phyloP scores from a whole-genome alignment of 2,329 filamentous ascomycete genomes.

The Pseudogymnoascus sp. region DNA sequence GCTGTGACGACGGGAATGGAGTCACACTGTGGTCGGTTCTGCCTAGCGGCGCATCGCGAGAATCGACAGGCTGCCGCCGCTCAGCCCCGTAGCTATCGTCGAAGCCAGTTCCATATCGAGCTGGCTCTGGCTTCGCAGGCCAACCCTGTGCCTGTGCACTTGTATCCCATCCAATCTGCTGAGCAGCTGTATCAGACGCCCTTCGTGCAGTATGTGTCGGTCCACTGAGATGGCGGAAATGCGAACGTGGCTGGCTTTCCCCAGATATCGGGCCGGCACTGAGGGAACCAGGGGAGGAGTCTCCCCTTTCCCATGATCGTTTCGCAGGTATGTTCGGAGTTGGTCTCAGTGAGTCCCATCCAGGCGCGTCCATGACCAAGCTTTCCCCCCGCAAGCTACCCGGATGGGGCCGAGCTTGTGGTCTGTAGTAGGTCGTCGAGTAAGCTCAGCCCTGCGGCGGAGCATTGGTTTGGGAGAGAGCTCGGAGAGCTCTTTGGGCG shows the following conservation, averaged over 20 bases:
- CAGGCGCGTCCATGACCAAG: constrained; percentile 3
- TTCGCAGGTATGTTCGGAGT: constrained; percentile 2
- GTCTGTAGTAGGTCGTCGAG: constrained; percentile 4
- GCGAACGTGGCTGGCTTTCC: background rate
- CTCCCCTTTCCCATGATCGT: background rate
- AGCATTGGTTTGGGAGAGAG: constrained; percentile 1
- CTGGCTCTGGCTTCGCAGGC: background rate
- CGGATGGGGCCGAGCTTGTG: background rate
- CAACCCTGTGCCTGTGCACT: background rate
- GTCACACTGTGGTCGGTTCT: background rate
- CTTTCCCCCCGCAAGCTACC: background rate
- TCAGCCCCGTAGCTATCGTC: constrained; percentile 1
- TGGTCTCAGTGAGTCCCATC: constrained; percentile 7
- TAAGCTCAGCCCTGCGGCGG: constrained; percentile 5
- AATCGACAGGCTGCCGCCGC: background rate
- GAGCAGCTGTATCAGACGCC: background rate
- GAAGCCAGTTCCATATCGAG: background rate
- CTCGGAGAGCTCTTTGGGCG: background rate
- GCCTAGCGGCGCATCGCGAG: background rate
- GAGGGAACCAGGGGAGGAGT: background rate
- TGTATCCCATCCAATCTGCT: background rate
- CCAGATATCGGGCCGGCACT: background rate
- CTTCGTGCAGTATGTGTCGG: background rate
- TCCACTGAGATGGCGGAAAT: background rate
- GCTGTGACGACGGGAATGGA: background rate